Conservation (phyloP, 345 rosid species). For the Eucalyptus marginata region DNA sequence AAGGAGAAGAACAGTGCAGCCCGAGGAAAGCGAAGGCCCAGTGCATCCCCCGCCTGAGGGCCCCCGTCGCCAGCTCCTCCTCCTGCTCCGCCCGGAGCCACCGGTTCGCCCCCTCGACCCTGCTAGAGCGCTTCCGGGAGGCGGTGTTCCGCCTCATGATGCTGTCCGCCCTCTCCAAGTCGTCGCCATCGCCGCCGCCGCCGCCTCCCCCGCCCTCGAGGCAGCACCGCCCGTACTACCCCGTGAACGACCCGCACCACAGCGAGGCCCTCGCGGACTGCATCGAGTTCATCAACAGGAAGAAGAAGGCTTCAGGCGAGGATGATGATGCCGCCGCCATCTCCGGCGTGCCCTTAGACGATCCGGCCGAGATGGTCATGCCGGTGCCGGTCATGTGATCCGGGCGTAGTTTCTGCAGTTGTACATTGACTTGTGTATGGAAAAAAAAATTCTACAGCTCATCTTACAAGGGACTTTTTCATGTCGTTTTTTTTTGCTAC, state of each 20-base stretch:
- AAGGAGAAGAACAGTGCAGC: not conserved
- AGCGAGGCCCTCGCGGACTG: slow-evolving; percentile 74
- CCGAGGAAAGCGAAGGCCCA: not conserved
- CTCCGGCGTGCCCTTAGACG: not conserved
- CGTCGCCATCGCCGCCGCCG: not conserved
- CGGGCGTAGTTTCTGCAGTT: not conserved
- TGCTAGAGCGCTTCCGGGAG: slow-evolving; percentile 3
- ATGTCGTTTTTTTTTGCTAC: not conserved
- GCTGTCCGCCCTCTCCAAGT: slow-evolving; percentile 56
- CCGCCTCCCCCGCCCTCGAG: not conserved
- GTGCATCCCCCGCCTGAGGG: slow-evolving; percentile 4
- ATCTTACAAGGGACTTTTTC: not conserved
- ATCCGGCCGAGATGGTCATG: not conserved
- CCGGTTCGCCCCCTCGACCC: not conserved
- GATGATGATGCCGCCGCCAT: not conserved
- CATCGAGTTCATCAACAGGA: slow-evolving; percentile 54
- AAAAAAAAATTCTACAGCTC: not conserved
- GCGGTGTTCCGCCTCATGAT: slow-evolving; percentile 33
- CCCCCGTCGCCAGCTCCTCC: not conserved
- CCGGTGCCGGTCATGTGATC: slow-evolving; percentile 16
- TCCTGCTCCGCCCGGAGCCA: not conserved
- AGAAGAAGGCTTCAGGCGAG: slow-evolving; percentile 23
- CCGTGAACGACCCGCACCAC: slow-evolving; percentile 23
- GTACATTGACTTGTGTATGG: not conserved
- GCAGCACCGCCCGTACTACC: not conserved